These are phyloP conservation scores for Erodium maritimum DNA, from an alignment of 345 rosid species.

Conservation along the genomic window DNA sequence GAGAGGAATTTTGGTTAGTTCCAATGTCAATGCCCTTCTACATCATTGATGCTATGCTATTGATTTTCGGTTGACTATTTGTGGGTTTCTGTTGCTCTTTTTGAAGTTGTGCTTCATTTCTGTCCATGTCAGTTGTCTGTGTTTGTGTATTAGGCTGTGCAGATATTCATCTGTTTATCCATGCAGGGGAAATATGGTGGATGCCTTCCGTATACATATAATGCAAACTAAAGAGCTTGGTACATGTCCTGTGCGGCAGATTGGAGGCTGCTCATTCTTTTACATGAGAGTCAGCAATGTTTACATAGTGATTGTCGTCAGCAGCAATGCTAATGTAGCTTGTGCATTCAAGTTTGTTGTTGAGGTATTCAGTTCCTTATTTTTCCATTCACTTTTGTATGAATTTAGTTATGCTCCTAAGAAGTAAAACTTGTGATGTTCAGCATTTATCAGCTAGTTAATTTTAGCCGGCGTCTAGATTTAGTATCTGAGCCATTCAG, in stretches of 20 bases:
- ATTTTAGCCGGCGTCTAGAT: no score
- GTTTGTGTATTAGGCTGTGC: neutral
- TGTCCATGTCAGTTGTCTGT: no score
- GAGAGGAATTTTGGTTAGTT: neutral
- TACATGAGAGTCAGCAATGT: slow-evolving; percentile 98
- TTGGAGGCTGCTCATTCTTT: slow-evolving; percentile 93
- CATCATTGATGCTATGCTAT: neutral
- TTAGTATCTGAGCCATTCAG: neutral
- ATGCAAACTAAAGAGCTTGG: slow-evolving; percentile 99
- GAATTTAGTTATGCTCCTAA: neutral
- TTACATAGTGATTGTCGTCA: slow-evolving; percentile 91
- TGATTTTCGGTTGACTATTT: no score
- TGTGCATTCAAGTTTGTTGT: slow-evolving; percentile 97
- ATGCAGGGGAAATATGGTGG: slow-evolving; percentile 91
- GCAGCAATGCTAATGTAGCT: slow-evolving; percentile 99
- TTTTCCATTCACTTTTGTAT: neutral
- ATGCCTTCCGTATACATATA: slow-evolving; percentile 95
- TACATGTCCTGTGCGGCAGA: slow-evolving; percentile 93
- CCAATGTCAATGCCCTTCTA: neutral
- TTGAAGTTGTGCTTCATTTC: neutral
- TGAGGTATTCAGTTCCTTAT: slow-evolving; percentile 41
- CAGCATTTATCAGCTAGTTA: neutral
- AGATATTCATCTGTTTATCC: neutral
- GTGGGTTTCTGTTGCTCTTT: neutral
- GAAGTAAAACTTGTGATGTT: neutral